Conservation (phyloP, 2,329 filamentous ascomycete species). For the Aureobasidium namibiae region DNA sequence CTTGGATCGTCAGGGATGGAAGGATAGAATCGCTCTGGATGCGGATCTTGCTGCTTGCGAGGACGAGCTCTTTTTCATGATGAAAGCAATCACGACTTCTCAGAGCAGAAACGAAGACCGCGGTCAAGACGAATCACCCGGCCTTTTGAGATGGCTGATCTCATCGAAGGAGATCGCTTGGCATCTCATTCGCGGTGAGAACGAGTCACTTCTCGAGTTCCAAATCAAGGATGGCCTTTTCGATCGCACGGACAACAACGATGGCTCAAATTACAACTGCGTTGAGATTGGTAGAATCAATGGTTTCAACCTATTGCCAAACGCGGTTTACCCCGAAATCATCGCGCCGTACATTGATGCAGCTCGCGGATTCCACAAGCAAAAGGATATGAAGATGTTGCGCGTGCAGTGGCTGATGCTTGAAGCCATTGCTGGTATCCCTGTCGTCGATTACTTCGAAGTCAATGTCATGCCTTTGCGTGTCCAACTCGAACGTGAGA, state of each 20-base stretch:
- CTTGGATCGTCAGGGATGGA: slow-evolving; percentile 82
- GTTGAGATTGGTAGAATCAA: slow-evolving; percentile 82
- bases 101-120: slow-evolving; percentile 76
- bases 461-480: slow-evolving; percentile 88
- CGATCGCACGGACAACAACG: slow-evolving; percentile 90
- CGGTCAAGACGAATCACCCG: slow-evolving; percentile 52
- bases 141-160: slow-evolving; percentile 83
- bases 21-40: slow-evolving; percentile 81
- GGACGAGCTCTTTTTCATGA: slow-evolving; percentile 98
- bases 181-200: slow-evolving; percentile 83
- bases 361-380: slow-evolving; percentile 43
- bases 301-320: slow-evolving; percentile 79
- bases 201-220: slow-evolving; percentile 83
- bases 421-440: slow-evolving; percentile 94
- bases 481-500: slow-evolving; percentile 85
- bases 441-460: slow-evolving; percentile 94
- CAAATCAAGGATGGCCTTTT: slow-evolving; percentile 87
- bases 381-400: slow-evolving; percentile 73
- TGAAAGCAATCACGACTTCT: slow-evolving; percentile 98
- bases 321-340: slow-evolving; percentile 93
- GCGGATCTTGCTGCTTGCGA: slow-evolving; percentile 82
- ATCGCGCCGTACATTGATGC: slow-evolving; percentile 79
- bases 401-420: slow-evolving; percentile 97
- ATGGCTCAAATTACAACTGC: slow-evolving; percentile 90
- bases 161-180: slow-evolving; percentile 93